phyloP scores from a whole-genome alignment of 1,284 basidiomycete genomes.

The Cryptococcus wingfieldii region DNA sequence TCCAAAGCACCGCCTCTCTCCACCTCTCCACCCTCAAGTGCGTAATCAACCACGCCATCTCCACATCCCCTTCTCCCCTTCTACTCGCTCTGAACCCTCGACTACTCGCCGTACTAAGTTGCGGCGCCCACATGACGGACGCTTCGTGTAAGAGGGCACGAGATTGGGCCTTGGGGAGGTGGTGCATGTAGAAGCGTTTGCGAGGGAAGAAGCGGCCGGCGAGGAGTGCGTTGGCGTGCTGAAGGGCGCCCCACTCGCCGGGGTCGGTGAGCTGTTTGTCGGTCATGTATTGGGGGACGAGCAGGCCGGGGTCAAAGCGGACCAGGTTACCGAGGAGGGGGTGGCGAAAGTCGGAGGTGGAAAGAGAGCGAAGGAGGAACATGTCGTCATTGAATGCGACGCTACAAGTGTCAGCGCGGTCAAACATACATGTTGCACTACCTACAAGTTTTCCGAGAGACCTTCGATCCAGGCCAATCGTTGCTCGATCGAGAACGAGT shows the following conservation, averaged over 20 bases:
- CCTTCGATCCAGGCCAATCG: conserved; percentile 31
- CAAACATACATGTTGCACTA: conserved; percentile 7
- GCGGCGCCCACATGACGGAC: conserved; percentile 32
- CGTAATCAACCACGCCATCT: conserved; percentile 36
- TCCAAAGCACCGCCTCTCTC: conserved; percentile 42
- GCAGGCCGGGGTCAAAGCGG: conserved; percentile 31
- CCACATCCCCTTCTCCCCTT: conserved; percentile 34
- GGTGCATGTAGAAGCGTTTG: conserved; percentile 34
- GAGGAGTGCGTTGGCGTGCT: conserved; percentile 32
- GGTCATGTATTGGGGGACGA: conserved; percentile 21
- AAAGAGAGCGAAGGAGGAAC: conserved; percentile 31
- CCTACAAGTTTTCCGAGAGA: conserved; percentile 34
- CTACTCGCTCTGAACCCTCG: conserved; percentile 35
- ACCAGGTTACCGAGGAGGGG: conserved; percentile 34
- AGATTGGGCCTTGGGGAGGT: conserved; percentile 37
- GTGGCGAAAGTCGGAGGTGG: conserved; percentile 34
- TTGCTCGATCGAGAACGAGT: conserved; percentile 40
- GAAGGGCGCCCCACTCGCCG: conserved; percentile 44
- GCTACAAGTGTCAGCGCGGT: conserved; percentile 6
- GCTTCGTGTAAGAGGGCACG: conserved; percentile 31
- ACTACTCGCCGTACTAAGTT: conserved; percentile 24
- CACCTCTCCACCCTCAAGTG: conserved; percentile 41
- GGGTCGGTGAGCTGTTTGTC: conserved; percentile 18
- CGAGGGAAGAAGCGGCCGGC: conserved; percentile 28
- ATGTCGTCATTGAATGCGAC: conserved; percentile 44